Conservation (phyloP, 2,329 filamentous ascomycete species). For the Neoarthrinium moseri region DNA sequence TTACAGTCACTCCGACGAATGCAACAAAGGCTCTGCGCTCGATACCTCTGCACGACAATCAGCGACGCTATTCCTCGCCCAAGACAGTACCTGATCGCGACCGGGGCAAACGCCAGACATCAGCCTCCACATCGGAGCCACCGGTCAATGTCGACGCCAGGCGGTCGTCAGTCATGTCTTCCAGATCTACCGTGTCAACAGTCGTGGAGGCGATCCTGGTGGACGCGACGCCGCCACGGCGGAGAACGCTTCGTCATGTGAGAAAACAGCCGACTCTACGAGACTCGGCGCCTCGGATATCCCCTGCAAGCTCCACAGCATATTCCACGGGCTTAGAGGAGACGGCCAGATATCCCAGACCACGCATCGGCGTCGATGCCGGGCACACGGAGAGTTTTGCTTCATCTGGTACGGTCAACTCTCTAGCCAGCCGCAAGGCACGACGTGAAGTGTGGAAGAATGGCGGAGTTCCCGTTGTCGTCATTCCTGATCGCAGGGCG, state of each 20-base stretch:
- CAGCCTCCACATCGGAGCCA: slow-evolving; percentile 36
- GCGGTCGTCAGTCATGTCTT: slow-evolving; percentile 54
- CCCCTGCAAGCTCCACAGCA: slow-evolving; percentile 40
- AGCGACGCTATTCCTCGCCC: slow-evolving; percentile 36
- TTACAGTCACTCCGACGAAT: slow-evolving; percentile 47
- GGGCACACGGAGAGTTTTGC: slow-evolving; percentile 44
- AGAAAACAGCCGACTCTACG: slow-evolving; percentile 45
- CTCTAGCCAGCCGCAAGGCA: slow-evolving; percentile 52
- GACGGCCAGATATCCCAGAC: slow-evolving; percentile 25
- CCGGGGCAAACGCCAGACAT: slow-evolving; percentile 26
- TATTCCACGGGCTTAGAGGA: slow-evolving; percentile 36
- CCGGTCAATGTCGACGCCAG: slow-evolving; percentile 42
- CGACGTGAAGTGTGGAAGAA: slow-evolving; percentile 58
- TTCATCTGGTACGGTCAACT: slow-evolving; percentile 48
- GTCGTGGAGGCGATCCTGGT: slow-evolving; percentile 58
- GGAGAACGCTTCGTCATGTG: slow-evolving; percentile 59
- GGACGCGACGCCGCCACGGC: slow-evolving; percentile 45
- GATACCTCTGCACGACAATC: slow-evolving; percentile 43
- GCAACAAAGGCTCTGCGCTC: slow-evolving; percentile 49
- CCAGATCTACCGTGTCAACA: slow-evolving; percentile 53
- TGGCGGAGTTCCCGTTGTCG: slow-evolving; percentile 61
- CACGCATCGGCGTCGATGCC: slow-evolving; percentile 24
- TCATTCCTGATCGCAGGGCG: slow-evolving; percentile 58
- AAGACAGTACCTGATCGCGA: slow-evolving; percentile 24
- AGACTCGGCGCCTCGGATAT: slow-evolving; percentile 42